Conservation (phyloP, 2,329 filamentous ascomycete genomes). For the Thielaviopsis punctulata region DNA sequence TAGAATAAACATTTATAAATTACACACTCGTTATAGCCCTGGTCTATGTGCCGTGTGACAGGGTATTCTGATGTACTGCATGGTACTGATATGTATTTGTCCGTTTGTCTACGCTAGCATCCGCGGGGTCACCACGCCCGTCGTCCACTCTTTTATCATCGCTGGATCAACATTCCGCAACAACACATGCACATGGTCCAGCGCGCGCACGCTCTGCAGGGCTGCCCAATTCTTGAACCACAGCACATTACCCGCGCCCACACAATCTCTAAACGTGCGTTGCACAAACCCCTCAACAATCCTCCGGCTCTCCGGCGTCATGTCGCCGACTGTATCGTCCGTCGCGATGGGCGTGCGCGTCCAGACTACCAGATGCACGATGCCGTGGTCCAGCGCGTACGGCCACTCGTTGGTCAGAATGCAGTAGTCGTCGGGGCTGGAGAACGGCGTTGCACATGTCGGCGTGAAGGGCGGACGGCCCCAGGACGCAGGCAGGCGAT, state of each 20-base stretch:
- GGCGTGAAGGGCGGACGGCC: constrained; percentile 38
- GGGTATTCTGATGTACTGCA: too few relatives aligned
- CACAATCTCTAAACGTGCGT: constrained; percentile 44
- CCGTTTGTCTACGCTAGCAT: constrained; percentile 2
- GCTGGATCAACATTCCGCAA: constrained; percentile 37
- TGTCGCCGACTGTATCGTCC: constrained; percentile 50
- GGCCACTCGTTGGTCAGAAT: constrained; percentile 88
- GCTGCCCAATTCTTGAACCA: constrained; percentile 95
- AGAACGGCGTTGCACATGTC: constrained; percentile 32
- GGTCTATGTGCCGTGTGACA: neutral
- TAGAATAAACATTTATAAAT: neutral
- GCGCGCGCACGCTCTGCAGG: constrained; percentile 68
- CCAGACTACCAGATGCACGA: constrained; percentile 83
- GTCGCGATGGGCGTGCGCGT: constrained; percentile 66
- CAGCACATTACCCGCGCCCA: constrained; percentile 39
- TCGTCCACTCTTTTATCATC: constrained; percentile 35
- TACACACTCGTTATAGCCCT: neutral
- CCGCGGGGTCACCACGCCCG: neutral
- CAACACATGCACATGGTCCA: constrained; percentile 80
- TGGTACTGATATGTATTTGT: neutral
- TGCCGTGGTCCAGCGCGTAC: constrained; percentile 51
- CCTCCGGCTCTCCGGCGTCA: constrained; percentile 48
- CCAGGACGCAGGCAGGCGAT: constrained; percentile 55
- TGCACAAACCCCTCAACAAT: constrained; percentile 54
- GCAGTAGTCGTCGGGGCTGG: constrained; percentile 39